Base-by-base conservation (phyloP, 306 rosid species). In the Fragaria iinumae region DNA sequence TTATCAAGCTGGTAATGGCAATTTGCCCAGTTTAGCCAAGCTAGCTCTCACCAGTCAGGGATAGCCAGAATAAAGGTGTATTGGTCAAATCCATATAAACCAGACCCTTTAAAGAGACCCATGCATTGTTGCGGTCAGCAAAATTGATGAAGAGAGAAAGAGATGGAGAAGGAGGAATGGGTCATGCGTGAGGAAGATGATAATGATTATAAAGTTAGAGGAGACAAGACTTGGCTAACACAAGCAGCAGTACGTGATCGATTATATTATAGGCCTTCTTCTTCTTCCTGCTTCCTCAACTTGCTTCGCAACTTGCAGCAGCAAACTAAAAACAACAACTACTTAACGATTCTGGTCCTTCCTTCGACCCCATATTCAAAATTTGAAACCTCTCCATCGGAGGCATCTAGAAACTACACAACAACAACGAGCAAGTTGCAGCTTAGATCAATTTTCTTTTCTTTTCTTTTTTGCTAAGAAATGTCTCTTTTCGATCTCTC, bases 391-490 rank as follows among this genome's bases (percentile, higher is more conserved):
- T 56, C 32, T 48, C 59, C 45, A 27, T 60, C 67, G 7, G 41
- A 5, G 38, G 38, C 36, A 27, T 25, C 67, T 27, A 60, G 34
- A 23, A 25, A 60, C 66, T 12, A 23, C 8, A 60, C 67, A 62
- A 60, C 36, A 60, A 12, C 20, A 27, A 56, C 8, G 45, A 18
- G 41, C 77, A 73, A 73, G 68, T 73, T 73, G 77, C 79, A 49
- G 29, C 52, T 38, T 73, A 5, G 2, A 38, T 62, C 38, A 11
- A 60, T 21, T 68, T 68, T 44, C 72, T 36, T 43, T 10, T 38
- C 27, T 39, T 29, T 29, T 2, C 32, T 29, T 29, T 20, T 20
- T 45, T 25, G 29, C 29, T 1, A 53, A n/a, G 25, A 2, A 56
- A 9, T 21, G 62, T 45, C 55, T 12, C 52, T 44, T 43, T 23